A percentile compares a stretch with the other conserved stretches of the same genome.
phyloP scores from a whole-genome alignment of 441 rosid genomes.

The Erysimum cheiri region DNA sequence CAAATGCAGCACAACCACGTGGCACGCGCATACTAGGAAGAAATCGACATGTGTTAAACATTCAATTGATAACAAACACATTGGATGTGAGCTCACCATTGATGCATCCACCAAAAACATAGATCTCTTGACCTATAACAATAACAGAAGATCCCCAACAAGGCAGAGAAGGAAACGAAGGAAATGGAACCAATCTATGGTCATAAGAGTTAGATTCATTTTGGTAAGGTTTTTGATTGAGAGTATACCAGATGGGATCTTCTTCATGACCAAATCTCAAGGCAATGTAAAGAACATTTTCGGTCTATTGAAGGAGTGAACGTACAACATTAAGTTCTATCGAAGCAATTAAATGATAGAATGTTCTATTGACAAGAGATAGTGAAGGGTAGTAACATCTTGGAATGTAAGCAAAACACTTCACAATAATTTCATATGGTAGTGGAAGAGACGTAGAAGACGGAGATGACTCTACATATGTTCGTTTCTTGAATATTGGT shows the following conservation, averaged over 20 bases:
- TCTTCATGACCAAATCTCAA: not conserved
- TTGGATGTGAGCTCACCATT: not conserved
- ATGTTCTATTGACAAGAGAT: no score
- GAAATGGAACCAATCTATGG: not conserved
- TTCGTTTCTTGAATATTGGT: not conserved
- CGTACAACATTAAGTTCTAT: not conserved
- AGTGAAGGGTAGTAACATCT: not conserved
- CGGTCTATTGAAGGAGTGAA: not conserved
- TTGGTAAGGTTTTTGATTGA: not conserved
- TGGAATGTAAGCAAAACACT: not conserved
- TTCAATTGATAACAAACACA: not conserved
- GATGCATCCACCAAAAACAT: not conserved
- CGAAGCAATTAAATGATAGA: not conserved
- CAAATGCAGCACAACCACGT: slow-evolving; percentile 21
- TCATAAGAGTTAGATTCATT: not conserved
- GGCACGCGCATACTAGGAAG: not conserved
- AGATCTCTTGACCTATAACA: not conserved
- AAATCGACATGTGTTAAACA: not conserved
- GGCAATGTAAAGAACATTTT: not conserved
- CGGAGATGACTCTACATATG: not conserved
- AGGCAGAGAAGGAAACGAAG: not conserved
- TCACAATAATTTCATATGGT: not conserved
- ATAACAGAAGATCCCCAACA: not conserved
- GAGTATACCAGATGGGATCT: not conserved
- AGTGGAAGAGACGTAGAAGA: not conserved